These are phyloP conservation scores for Plasmopara muralis DNA, from an alignment of 352 stramenopile species.

Conservation along the genomic window DNA sequence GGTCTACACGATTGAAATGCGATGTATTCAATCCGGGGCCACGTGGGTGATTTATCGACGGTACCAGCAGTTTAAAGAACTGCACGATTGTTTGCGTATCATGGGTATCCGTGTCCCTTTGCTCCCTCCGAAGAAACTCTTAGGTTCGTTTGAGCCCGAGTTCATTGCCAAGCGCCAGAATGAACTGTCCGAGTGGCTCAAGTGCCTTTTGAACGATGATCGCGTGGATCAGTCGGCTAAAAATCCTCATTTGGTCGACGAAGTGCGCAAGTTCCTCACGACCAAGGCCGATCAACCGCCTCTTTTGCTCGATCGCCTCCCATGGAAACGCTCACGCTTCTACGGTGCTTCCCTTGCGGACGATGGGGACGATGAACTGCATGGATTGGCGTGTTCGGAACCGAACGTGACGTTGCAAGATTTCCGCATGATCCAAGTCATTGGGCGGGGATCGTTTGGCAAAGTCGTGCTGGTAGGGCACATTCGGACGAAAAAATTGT, in stretches of 20 bases:
- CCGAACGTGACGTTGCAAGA: slow-evolving; percentile 59
- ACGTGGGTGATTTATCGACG: slow-evolving; percentile 79
- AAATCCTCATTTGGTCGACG: slow-evolving; percentile 70
- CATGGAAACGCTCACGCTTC: slow-evolving; percentile 56
- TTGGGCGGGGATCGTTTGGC: slow-evolving; percentile 89
- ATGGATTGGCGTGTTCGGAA: slow-evolving; percentile 16
- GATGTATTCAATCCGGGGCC: slow-evolving; percentile 60
- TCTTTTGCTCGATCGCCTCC: slow-evolving; percentile 58
- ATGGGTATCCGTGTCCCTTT: slow-evolving; percentile 67
- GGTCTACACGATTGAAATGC: slow-evolving; percentile 74
- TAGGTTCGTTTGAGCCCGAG: slow-evolving; percentile 76
- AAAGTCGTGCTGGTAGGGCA: slow-evolving; percentile 86
- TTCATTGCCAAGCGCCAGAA: slow-evolving; percentile 71
- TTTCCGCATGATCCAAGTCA: slow-evolving; percentile 84
- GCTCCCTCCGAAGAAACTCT: slow-evolving; percentile 76
- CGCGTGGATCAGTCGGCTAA: slow-evolving; percentile 62
- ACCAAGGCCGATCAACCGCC: slow-evolving; percentile 78
- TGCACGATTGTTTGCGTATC: slow-evolving; percentile 57
- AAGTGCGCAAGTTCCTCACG: slow-evolving; percentile 75
- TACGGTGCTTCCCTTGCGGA: slow-evolving; percentile 59
- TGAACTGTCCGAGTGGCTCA: slow-evolving; percentile 65
- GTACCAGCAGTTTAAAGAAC: slow-evolving; percentile 79
- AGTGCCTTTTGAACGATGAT: slow-evolving; percentile 60
- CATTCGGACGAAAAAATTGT: slow-evolving; percentile 83
- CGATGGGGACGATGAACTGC: slow-evolving; percentile 39